Base-by-base conservation (phyloP, 2,329 filamentous ascomycete species). In the Ilyonectria destructans region DNA sequence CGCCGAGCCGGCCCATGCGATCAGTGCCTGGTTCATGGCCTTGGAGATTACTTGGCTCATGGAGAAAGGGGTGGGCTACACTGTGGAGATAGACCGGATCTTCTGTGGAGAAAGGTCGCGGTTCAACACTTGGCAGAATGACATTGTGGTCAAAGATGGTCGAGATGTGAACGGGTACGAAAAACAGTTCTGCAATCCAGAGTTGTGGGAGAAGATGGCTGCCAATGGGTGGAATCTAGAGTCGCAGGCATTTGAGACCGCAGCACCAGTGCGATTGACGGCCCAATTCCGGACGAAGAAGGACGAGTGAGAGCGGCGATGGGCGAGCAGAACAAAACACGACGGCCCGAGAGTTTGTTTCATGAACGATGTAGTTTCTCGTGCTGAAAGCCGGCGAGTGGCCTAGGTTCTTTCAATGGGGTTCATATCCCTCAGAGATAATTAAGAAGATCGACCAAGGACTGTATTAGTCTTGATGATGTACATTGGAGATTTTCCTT, bases 1-100 rank as follows among this genome's bases (percentile, higher is more conserved):
- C 0, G 74, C 78, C 1, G 65, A 71, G 19, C 74, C 80, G 0
- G 54, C 68, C 2, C 76, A 83, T 35, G 77, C 76, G 13, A 72
- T 83, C 2, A 68, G 73, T 19, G 80, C 80, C 1, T 84, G 82
- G 82, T 81, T 81, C 40, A 72, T 72, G 64, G 80, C 80, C 19
- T 74, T 83, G 76, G 78, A 82, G 49, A 76, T 79, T 17, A 80
- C 80, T 2, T 82, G 80, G 79, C 61, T 73, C 2, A 77, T 79
- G 75, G 66, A 74, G 1, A 67, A 73, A 43, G 65, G 68, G 5
- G 60, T 46, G 49, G 73, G 60, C 9, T 78, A 74, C 61, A 75
- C 70, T 6, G 67, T 62, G 21, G 68, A 70, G 56, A 58, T 74
- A 29, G 69, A 74, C 15, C 58, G 46, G 17, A 67, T 74, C 46